Percentiles rank a stretch among this genome's conserved stretches.
Evolutionary conservation across 352 stramenopile genomes (phyloP).

Genomic region (Pythium sp.): DNA sequence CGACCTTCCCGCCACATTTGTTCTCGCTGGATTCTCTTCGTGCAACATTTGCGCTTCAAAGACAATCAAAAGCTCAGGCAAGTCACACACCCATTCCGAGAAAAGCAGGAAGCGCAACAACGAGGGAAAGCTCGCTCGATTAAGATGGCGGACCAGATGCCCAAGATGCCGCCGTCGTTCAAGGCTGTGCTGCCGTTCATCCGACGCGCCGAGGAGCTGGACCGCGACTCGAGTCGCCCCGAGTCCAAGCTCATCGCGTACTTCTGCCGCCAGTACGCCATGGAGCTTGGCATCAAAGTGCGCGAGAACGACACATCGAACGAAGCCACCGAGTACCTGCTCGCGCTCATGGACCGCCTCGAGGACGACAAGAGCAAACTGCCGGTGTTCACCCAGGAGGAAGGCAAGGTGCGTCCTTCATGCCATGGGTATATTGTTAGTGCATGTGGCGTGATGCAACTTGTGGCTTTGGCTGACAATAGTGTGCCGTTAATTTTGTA

Average conservation of each 20-base stretch:
- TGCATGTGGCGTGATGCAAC: not conserved
- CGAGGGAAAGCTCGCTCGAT: not conserved
- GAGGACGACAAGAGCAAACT: slow-evolving; percentile 92
- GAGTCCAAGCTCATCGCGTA: slow-evolving; percentile 96
- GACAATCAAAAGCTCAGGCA: not conserved
- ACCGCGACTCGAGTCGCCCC: slow-evolving; percentile 84
- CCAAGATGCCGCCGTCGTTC: slow-evolving; percentile 89
- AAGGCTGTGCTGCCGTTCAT: slow-evolving; percentile 94
- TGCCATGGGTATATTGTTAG: not conserved
- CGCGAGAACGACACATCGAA: slow-evolving; percentile 73
- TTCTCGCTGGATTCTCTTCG: slow-evolving; percentile 11
- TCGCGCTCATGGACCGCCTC: slow-evolving; percentile 88
- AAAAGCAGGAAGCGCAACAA: slow-evolving; percentile 17
- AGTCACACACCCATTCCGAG: slow-evolving; percentile 14
- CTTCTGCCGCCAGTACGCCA: slow-evolving; percentile 89
- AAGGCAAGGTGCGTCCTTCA: slow-evolving; percentile 71
- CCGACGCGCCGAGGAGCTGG: slow-evolving; percentile 93
- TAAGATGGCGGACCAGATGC: slow-evolving; percentile 49
- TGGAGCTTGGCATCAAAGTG: slow-evolving; percentile 88
- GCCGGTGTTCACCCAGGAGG: slow-evolving; percentile 87
- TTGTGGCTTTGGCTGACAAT: not conserved
- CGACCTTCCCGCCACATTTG: slow-evolving; percentile 14
- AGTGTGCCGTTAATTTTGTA: slow-evolving; percentile 17
- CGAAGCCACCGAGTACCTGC: slow-evolving; percentile 86
- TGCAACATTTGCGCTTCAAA: not conserved